These are phyloP conservation scores for Kuraishia hungarica DNA, from an alignment of 805 yeast species.

Conservation along the genomic window DNA sequence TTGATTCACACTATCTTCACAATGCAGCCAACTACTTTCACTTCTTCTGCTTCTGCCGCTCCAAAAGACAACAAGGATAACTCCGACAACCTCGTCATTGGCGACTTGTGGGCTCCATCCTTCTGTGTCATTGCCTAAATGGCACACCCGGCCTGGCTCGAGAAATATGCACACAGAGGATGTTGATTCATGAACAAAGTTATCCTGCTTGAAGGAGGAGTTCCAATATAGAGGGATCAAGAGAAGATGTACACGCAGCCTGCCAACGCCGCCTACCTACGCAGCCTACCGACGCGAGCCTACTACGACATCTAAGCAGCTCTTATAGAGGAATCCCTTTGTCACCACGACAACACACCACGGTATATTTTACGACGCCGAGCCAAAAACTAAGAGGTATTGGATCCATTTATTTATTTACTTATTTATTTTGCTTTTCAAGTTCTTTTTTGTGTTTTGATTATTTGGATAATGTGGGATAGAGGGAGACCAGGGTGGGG, in stretches of 20 bases:
- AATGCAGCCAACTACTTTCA: constrained; percentile 1
- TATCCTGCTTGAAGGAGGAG: not conserved
- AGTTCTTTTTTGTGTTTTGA: too few species aligned
- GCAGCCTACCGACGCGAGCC: too few species aligned
- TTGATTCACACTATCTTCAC: not conserved
- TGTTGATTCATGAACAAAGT: not conserved
- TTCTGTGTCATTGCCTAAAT: not conserved
- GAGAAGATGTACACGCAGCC: too few species aligned
- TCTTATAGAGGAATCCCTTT: too few species aligned
- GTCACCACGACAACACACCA: too few species aligned
- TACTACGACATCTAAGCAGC: too few species aligned
- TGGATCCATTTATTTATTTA: not conserved
- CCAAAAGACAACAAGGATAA: constrained; percentile 1
- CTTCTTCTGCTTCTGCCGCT: constrained; percentile 1
- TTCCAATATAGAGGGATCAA: too few species aligned
- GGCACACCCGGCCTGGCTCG: not conserved
- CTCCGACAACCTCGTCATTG: constrained; percentile 1
- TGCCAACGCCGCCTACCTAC: too few species aligned
- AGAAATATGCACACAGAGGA: not conserved
- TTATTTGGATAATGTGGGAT: too few species aligned
- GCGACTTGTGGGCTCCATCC: not conserved
- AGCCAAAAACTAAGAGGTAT: not conserved
- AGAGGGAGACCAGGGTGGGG: too few species aligned
- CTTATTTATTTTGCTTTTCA: not conserved
- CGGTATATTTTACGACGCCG: not conserved